Percentiles rank a stretch among this genome's conserved stretches.
phyloP scores from a whole-genome alignment of 2,329 filamentous ascomycete genomes.

The Neoscytalidium dimidiatum region DNA sequence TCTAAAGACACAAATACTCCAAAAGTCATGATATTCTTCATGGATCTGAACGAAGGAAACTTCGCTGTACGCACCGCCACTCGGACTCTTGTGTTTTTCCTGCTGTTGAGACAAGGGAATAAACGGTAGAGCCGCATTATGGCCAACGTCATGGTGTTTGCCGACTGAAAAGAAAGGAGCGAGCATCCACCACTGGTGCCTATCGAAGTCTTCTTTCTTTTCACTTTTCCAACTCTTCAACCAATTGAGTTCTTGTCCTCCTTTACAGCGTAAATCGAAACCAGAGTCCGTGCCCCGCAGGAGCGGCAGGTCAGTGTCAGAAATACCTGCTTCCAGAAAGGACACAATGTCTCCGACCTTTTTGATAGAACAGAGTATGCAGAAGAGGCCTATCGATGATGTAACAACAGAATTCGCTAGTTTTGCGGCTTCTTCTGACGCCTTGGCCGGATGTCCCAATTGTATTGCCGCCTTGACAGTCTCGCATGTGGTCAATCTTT shows the following conservation, averaged over 20 bases:
- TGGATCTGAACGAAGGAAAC: constrained; percentile 6
- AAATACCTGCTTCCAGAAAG: background rate
- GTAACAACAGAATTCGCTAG: background rate
- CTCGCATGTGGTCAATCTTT: background rate
- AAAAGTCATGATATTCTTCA: constrained; percentile 15
- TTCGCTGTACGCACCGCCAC: constrained; percentile 19
- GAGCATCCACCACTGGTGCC: background rate
- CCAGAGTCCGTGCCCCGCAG: background rate
- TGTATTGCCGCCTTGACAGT: background rate
- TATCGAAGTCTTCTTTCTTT: background rate
- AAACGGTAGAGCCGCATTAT: background rate
- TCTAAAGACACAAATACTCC: background rate
- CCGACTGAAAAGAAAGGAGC: background rate
- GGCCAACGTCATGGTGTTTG: background rate
- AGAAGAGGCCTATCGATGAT: background rate
- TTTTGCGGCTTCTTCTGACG: background rate
- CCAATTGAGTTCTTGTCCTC: background rate
- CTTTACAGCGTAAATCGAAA: background rate
- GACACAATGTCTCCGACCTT: background rate
- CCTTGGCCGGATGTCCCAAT: background rate
- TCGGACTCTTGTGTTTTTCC: background rate
- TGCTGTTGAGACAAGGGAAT: background rate
- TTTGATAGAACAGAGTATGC: constrained; percentile 5
- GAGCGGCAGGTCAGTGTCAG: background rate
- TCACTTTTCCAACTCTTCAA: background rate